Percentiles rank a stretch among this genome's conserved stretches.
These are phyloP conservation scores for Luvunga scandens DNA, from an alignment of 345 rosid genomes.

Conservation along the genomic window DNA sequence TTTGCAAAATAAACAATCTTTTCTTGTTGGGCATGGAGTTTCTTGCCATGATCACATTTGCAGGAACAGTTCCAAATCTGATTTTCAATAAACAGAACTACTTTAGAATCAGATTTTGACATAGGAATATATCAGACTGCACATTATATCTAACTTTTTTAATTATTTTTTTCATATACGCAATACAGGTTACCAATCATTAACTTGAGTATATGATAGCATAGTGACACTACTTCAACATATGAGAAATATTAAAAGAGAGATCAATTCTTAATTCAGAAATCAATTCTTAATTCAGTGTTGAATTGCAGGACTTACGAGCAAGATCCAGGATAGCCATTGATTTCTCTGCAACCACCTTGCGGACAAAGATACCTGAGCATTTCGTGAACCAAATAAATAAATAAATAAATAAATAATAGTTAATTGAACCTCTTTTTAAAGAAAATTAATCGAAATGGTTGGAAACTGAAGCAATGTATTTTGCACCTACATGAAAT, in stretches of 20 bases:
- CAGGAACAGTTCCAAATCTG: slow-evolving; percentile 37
- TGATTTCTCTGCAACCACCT: slow-evolving; percentile 45
- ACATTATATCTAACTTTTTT: no score
- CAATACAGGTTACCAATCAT: no score
- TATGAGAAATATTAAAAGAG: neutral
- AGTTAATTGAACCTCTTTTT: neutral
- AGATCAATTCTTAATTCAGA: neutral
- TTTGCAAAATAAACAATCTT: slow-evolving; percentile 29
- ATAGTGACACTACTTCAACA: no score
- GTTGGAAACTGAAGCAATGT: neutral
- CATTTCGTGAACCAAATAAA: neutral
- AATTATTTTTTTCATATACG: no score
- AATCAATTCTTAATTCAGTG: neutral
- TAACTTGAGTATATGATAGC: no score
- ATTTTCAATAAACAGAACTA: neutral
- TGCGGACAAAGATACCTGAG: slow-evolving; percentile 39
- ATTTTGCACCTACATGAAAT: slow-evolving; percentile 29
- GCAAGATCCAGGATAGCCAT: slow-evolving; percentile 36
- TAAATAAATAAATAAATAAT: no score
- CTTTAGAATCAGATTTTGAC: neutral
- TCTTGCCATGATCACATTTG: slow-evolving; percentile 39
- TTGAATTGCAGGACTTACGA: slow-evolving; percentile 24
- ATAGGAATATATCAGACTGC: neutral
- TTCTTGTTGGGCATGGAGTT: slow-evolving; percentile 33
- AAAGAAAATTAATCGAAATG: neutral